Conservation (phyloP, 208 protist genomes). For the Acanthamoeba sp. region DNA sequence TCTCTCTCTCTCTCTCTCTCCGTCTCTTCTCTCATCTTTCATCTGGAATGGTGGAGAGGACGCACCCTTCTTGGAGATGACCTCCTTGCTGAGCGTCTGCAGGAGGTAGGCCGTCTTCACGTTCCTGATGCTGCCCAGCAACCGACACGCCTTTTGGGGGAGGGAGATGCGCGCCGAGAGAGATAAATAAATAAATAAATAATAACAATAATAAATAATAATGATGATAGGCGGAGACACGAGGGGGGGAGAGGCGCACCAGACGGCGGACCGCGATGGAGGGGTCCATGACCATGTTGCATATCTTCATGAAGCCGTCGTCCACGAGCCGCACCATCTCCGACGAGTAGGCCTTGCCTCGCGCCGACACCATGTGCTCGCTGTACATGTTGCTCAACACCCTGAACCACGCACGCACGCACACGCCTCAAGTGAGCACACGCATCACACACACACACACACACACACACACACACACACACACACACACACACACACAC, state of each 20-base stretch:
- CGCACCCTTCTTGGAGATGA: slow-evolving; percentile 23
- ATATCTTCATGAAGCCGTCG: slow-evolving; percentile 67
- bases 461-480: neutral
- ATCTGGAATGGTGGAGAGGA: neutral
- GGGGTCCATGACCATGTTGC: slow-evolving; percentile 55
- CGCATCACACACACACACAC: no score
- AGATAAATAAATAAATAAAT: neutral
- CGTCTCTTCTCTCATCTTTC: no score
- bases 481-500: neutral
- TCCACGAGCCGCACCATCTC: slow-evolving; percentile 61
- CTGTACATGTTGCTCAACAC: slow-evolving; percentile 62
- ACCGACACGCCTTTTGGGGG: neutral
- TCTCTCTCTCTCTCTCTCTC: no score
- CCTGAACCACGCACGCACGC: neutral
- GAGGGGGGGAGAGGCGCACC: neutral
- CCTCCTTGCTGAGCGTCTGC: slow-evolving; percentile 65
- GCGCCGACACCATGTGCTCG: slow-evolving; percentile 11
- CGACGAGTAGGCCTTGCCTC: neutral
- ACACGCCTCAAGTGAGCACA: no score
- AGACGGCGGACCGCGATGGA: neutral
- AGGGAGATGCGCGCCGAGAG: neutral
- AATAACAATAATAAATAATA: neutral
- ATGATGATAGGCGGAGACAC: no score
- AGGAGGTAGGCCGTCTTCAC: slow-evolving; percentile 25
- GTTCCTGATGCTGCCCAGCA: slow-evolving; percentile 42